Evolutionary conservation across 148 eudicot genomes (phyloP), one percentile per base, ranked within the genome.

Genomic region (Cornus kousa): DNA sequence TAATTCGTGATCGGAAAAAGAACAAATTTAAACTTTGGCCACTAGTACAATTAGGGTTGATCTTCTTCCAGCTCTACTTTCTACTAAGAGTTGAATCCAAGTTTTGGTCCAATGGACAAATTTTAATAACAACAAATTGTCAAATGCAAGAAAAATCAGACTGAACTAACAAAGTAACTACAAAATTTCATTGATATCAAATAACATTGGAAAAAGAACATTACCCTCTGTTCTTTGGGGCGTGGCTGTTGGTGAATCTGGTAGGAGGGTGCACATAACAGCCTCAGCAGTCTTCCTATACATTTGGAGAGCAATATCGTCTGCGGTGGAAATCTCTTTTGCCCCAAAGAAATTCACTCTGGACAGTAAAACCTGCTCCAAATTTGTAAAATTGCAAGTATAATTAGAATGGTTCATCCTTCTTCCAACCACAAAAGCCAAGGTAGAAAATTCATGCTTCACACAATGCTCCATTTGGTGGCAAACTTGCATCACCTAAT

Each of bases 231-330:
- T 94, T 90, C 90, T 89, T 39, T 81, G 74, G 69, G 88, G 50
- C 32, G 94, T 88, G 43, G 89, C 90, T 50, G 92, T 83, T 32
- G 97, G 89, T 28, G 98, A 94, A 75, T 83, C 78, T 66, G 91
- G 94, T 39, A 94, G 70, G 24, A 94, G 92, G 60, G 87, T 83
- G 76, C 98, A 91, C 82, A 94, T 83, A 67, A 92, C 78, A 72
- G 87, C 83, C 83, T 94, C 97, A 33, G 94, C 94, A 59, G 97
- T 88, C 83, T 83, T 69, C 80, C 84, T 83, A 53, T 89, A 90
- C 75, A 75, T 82, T 60, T 82, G 85, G 67, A 92, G 89, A 77
- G 71, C 80, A 68, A 78, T 69, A 68, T 85, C 90, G 70, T 81
- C 91, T 55, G 83, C 88, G 65, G 73, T 82, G 78, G 91, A 77